A percentile compares a stretch with the other conserved stretches of the same genome.
These are phyloP conservation scores for Cyclotella choctawhatcheeana DNA, from an alignment of 108 stramenopile species.

Conservation along the genomic window DNA sequence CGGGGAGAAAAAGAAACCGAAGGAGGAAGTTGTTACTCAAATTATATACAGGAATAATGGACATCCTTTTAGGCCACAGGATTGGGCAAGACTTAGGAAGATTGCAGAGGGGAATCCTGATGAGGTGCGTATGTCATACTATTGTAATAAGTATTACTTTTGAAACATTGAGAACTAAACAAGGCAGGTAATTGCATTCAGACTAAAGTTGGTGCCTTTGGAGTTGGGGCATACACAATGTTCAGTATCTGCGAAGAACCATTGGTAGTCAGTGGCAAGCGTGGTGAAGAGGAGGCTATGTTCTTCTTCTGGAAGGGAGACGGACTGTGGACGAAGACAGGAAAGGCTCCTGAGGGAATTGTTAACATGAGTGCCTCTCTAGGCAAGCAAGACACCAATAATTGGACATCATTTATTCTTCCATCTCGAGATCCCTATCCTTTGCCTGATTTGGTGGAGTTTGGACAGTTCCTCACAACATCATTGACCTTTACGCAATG, in stretches of 20 bases:
- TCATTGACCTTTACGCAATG: conserved; percentile 75
- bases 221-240: conserved; percentile 90
- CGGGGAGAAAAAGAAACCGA: conserved; percentile 4
- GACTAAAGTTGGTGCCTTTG: conserved; percentile 79
- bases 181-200: neutral
- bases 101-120: conserved; percentile 93
- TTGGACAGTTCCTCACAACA: conserved; percentile 78
- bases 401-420: conserved; percentile 81
- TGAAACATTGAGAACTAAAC: neutral
- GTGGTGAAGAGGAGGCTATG: conserved; percentile 50
- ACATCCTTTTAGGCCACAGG: conserved; percentile 75
- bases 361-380: conserved; percentile 32
- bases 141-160: neutral
- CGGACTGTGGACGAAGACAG: conserved; percentile 73
- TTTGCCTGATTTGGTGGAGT: conserved; percentile 65
- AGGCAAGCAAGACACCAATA: conserved; percentile 17
- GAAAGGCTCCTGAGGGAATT: conserved; percentile 36
- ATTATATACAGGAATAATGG: conserved; percentile 85
- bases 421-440: conserved; percentile 78
- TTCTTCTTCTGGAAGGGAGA: conserved; percentile 90
- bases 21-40: conserved; percentile 63
- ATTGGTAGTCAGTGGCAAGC: conserved; percentile 65
- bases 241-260: conserved; percentile 88
- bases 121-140: neutral
- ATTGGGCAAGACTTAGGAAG: conserved; percentile 80